phyloP scores from a whole-genome alignment of 169 alveolate species.

The Cystoisospora suis region DNA sequence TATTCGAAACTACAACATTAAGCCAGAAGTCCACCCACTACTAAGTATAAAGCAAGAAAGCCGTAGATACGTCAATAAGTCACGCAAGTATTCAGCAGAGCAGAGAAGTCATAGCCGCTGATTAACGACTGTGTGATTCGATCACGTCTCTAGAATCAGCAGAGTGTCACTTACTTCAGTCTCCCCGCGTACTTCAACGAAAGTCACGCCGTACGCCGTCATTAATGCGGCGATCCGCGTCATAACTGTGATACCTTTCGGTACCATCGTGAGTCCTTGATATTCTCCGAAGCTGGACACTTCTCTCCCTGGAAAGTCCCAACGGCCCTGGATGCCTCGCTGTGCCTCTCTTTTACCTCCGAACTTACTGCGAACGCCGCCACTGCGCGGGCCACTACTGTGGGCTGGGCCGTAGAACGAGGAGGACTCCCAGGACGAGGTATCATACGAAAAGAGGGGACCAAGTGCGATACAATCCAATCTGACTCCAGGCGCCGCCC shows the following conservation, averaged over 20 bases:
- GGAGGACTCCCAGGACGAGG: too few species aligned
- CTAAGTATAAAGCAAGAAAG: background rate
- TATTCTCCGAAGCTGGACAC: too few species aligned
- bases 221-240: constrained; percentile 3
- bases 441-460: too few species aligned
- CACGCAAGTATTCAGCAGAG: background rate
- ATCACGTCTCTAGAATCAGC: background rate
- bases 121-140: background rate
- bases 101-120: background rate
- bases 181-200: background rate
- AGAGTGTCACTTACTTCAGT: background rate
- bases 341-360: too few species aligned
- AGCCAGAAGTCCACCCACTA: background rate
- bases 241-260: background rate
- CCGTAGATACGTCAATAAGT: background rate
- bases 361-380: background rate
- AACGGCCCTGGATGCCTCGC: too few species aligned
- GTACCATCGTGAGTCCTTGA: background rate
- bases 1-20: background rate
- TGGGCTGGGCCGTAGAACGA: too few species aligned
- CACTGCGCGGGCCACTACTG: background rate
- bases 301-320: too few species aligned
- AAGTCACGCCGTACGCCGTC: constrained; percentile 39
- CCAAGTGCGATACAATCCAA: too few species aligned
- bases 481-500: too few species aligned